Conservation (phyloP, 176 grass and related monocot species). For the barley (Hordeum vulgare) region MorexV3_pseudomolecules_assembly NC_058523.1:461918075-461918574, state of each 20-base stretch:
- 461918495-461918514: constrained; percentile 18
- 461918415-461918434: constrained; percentile 14
- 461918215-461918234: background rate
- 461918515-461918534: constrained; percentile 1
- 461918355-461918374: background rate
- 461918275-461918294: background rate
- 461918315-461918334: background rate
- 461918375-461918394: background rate
- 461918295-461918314: constrained; percentile 20
- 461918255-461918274: background rate
- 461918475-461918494: background rate
- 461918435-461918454: constrained; percentile 49
- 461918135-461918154: background rate
- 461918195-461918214: background rate
- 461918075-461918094: constrained; percentile 21
- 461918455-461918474: background rate
- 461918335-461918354: background rate
- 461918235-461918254: background rate
- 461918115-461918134: background rate
- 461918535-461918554: background rate
- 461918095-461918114: background rate
- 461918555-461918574: background rate
- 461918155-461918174: background rate
- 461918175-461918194: constrained; percentile 19
- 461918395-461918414: constrained; percentile 24